Evolutionary conservation across 2,329 filamentous ascomycete genomes (phyloP), one percentile per base, ranked within the genome.

Genomic region (Alternaria gaisen): DNA sequence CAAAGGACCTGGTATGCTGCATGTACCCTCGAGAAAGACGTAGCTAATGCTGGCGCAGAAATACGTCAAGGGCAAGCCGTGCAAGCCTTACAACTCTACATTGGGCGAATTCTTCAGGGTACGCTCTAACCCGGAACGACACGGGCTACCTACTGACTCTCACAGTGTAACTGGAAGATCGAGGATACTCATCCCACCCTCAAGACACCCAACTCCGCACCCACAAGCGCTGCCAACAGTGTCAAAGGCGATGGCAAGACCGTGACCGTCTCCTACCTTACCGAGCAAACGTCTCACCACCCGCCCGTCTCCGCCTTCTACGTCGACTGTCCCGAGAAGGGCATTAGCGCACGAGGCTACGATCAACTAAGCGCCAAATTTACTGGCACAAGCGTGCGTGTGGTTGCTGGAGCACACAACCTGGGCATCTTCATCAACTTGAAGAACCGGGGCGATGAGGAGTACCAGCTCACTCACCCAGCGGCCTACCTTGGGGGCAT

Each of bases 321-420:
- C 78, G 90, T 97, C 66, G 90, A 93, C 74, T 99, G 95, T 75
- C 93, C 94, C 0, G 91, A 96, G 69, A 94, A 93, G 76, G 95
- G 94, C 28, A 86, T 99, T 67, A 88, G 88, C 38, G 95, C 95
- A 16, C 87, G 91, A 60, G 95, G 95, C 1, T 99, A 94, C 75
- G 95, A 99, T 75, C 95, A 99, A 82, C 90, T 99, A 72, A 94
- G 91, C 69, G 95, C 95, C 74, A 98, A 97, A 80, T 99, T 99
- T 81, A 98, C 95, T 1, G 95, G 95, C 58, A 97, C 95, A 18
- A 94, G 92, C 70, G 87, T 99, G 79, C 93, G 93, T 76, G 94
- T 99, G 38, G 89, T 90, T 22, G 93, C 95, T 0, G 95, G 95
- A 65, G 90, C 94, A 75, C 93, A 97, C 82, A 99, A 99, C 79